phyloP scores from a whole-genome alignment of 1,284 basidiomycete species.

The Naganishia liquefaciens region DNA sequence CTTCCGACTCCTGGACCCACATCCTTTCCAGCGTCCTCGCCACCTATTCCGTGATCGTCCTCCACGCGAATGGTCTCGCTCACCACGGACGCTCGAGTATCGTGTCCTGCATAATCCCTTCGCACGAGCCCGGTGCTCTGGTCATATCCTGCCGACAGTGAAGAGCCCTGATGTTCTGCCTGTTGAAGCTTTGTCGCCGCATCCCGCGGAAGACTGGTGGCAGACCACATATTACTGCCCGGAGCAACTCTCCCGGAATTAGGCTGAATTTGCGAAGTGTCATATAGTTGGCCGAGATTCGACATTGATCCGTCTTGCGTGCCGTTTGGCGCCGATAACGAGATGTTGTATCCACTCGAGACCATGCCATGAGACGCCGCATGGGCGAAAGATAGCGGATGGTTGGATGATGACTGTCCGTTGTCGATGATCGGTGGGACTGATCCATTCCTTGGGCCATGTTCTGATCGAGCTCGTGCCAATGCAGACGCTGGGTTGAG shows the following conservation, averaged over 20 bases:
- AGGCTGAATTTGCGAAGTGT: no score
- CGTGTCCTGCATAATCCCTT: constrained; percentile 1
- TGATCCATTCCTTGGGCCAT: not conserved
- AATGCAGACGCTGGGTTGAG: not conserved
- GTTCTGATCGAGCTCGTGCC: not conserved
- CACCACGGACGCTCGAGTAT: not conserved
- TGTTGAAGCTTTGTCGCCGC: not conserved
- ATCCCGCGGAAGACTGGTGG: not conserved
- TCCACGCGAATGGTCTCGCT: no score
- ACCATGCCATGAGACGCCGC: constrained; percentile 12
- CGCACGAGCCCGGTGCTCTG: not conserved
- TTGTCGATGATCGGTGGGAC: not conserved
- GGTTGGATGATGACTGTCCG: not conserved
- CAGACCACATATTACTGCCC: not conserved
- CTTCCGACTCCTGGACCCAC: constrained; percentile 19
- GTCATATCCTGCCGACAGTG: not conserved
- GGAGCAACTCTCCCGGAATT: no score
- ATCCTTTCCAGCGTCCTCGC: constrained; percentile 9
- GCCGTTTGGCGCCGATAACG: constrained; percentile 1
- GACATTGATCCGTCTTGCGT: not conserved
- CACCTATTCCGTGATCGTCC: not conserved
- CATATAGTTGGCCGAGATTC: not conserved
- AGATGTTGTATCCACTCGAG: constrained; percentile 24
- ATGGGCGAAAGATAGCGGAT: constrained; percentile 6
- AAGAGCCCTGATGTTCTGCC: not conserved